Percentiles rank a stretch among this genome's conserved stretches.
These are phyloP conservation scores for Saccharomycopsis guyanensis DNA, from an alignment of 805 yeast genomes.

Conservation along the genomic window DNA sequence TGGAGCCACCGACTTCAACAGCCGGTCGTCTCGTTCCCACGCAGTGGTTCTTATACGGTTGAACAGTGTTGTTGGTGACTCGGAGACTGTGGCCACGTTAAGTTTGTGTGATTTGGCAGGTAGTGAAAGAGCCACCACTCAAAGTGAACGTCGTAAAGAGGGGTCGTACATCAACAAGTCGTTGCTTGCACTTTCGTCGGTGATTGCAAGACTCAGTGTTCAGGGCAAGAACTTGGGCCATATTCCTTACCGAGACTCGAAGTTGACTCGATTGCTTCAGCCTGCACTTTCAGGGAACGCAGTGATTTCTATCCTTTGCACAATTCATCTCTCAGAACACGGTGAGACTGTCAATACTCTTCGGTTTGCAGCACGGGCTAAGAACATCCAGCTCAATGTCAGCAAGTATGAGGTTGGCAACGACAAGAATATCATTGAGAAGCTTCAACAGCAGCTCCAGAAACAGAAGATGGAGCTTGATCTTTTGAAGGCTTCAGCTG, in stretches of 20 bases:
- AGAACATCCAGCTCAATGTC: slow-evolving; percentile 69
- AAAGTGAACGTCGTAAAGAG: slow-evolving; percentile 74
- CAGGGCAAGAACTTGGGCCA: slow-evolving; percentile 40
- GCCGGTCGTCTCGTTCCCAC: slow-evolving; percentile 85
- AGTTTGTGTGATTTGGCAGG: slow-evolving; percentile 95
- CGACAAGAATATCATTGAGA: slow-evolving; percentile 38
- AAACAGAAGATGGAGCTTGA: slow-evolving; percentile 48
- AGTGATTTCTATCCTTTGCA: slow-evolving; percentile 77
- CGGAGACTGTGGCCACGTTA: slow-evolving; percentile 46
- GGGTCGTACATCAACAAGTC: slow-evolving; percentile 93
- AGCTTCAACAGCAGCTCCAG: slow-evolving; percentile 52
- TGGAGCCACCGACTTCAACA: slow-evolving; percentile 83
- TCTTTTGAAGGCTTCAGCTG: slow-evolving; percentile 26
- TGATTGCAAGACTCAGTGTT: slow-evolving; percentile 69
- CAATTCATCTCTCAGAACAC: slow-evolving; percentile 62
- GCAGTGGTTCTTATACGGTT: slow-evolving; percentile 73
- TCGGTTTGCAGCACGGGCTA: slow-evolving; percentile 89
- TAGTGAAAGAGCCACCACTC: slow-evolving; percentile 72
- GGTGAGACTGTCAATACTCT: slow-evolving; percentile 82
- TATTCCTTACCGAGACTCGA: slow-evolving; percentile 89
- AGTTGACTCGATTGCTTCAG: slow-evolving; percentile 80
- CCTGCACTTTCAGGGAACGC: slow-evolving; percentile 89
- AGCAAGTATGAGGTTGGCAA: slow-evolving; percentile 37
- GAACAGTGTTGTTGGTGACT: slow-evolving; percentile 33
- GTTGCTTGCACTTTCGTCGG: slow-evolving; percentile 81